These are phyloP conservation scores for Acer negundo DNA, from an alignment of 345 rosid genomes.

Conservation along the genomic window DNA sequence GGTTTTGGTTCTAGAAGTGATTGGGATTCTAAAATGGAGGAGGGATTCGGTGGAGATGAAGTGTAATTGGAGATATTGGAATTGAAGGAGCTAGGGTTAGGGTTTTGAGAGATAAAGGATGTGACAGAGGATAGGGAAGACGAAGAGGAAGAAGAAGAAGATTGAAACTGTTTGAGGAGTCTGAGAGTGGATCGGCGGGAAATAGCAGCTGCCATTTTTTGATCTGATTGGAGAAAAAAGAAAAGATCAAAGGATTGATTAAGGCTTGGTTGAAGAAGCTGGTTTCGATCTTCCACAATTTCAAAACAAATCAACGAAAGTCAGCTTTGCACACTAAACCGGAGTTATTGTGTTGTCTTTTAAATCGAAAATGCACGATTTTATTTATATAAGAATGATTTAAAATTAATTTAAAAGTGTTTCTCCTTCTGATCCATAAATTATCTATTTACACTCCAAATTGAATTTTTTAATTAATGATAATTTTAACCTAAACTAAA, in stretches of 20 bases:
- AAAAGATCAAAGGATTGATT: neutral
- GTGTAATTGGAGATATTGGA: neutral
- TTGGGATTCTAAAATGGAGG: neutral
- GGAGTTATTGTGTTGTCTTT: too few species aligned
- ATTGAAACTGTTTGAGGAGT: conserved; percentile 6
- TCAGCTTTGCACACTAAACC: too few species aligned
- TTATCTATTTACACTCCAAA: too few species aligned
- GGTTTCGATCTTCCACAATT: neutral
- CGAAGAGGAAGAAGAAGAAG: neutral
- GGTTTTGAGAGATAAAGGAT: neutral
- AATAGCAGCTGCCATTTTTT: conserved; percentile 20
- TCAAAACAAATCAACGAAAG: neutral
- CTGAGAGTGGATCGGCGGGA: conserved; percentile 11
- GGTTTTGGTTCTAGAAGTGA: neutral
- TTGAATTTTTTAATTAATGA: too few species aligned
- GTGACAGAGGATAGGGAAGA: neutral
- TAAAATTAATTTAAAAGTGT: too few species aligned
- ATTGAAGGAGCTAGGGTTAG: neutral
- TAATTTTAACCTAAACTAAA: too few species aligned
- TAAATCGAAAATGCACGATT: too few species aligned
- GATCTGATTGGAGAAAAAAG: neutral
- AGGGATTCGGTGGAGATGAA: neutral
- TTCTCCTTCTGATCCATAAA: too few species aligned
- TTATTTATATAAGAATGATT: too few species aligned
- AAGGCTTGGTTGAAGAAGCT: neutral